Base-by-base conservation (phyloP, 2,329 filamentous ascomycete genomes). In the Helminthosporium solani region DNA sequence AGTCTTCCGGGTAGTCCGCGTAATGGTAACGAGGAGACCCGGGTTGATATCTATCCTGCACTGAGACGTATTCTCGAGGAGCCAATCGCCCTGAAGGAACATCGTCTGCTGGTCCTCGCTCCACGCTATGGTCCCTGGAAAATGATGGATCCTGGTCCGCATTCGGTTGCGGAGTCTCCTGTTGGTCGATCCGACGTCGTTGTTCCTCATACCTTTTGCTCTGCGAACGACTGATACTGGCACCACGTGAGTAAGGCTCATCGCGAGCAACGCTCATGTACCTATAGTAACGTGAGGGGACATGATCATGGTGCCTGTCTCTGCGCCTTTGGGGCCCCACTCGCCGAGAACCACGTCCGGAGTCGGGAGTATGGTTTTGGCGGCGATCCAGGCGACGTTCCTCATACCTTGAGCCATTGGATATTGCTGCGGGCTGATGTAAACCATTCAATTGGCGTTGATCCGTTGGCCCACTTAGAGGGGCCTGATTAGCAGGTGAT, bases 201-300 rank as follows among this genome's bases (percentile, higher is more conserved):
- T 67, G 61, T 40, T 69, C 61, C 37, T 68, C 67, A 34, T 70
- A 70, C 54, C 67, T 40, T 35, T 58, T 60, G 33, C 63, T 64
- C 44, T 70, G 66, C 11, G 66, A 62, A 16, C 67, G 63, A 16
- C 59, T 62, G 47, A 68, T 66, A 47, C 62, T 68, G 6, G 66
- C 53, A 7, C 60, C 65, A 21, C 67, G 64, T 36, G 58, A 56
- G 36, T 65, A 67, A 39, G 63, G 61, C n/a, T 70, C 67, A 4
- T 68, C 65, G 25, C 63, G 63, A 14, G 57, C 52, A 27, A 66
- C 56, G 19, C 62, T 66, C 63, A 67, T 64, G 42, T 68, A 68
- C 36, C 66, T 61, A 41, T 64, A 63, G 49, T 67, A 70, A 14
- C 66, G 59, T 14, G 66, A 64, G 1, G 66, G 64, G 42, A 64